A percentile compares a stretch with the other conserved stretches of the same genome.
phyloP scores from a whole-genome alignment of 2,329 filamentous ascomycete species.

The Delphinella strobiligena region DNA sequence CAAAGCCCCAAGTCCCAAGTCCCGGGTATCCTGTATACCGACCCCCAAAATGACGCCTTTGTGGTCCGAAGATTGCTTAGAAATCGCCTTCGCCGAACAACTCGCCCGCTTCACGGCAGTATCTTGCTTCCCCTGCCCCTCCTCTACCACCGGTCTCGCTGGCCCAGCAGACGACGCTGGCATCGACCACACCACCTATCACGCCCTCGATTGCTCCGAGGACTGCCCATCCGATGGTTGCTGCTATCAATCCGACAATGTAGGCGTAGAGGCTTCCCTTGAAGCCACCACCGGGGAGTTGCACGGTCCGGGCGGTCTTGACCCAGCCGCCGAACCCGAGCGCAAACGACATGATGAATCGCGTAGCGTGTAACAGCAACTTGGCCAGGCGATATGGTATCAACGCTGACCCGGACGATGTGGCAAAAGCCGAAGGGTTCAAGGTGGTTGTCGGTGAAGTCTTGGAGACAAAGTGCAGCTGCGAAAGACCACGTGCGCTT shows the following conservation, averaged over 20 bases:
- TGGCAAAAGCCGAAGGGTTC: constrained; percentile 27
- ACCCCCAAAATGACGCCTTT: no score
- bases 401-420: constrained; percentile 39
- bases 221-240: constrained; percentile 89
- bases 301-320: constrained; percentile 69
- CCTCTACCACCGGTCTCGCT: constrained; percentile 65
- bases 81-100: constrained; percentile 57
- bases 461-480: constrained; percentile 69
- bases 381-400: constrained; percentile 85
- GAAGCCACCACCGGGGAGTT: constrained; percentile 39
- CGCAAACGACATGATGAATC: constrained; percentile 79
- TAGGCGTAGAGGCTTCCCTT: constrained; percentile 88
- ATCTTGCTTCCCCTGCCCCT: constrained; percentile 52
- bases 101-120: constrained; percentile 83
- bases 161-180: constrained; percentile 82
- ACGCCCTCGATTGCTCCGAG: constrained; percentile 39
- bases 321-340: constrained; percentile 97
- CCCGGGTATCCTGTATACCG: no score
- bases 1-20: no score
- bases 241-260: constrained; percentile 81
- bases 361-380: constrained; percentile 77
- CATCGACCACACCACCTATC: constrained; percentile 24
- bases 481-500: constrained; percentile 66
- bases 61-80: background rate
- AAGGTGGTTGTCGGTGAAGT: constrained; percentile 60